Evolutionary conservation across 805 yeast genomes (phyloP), one percentile per base, ranked within the genome.

Genomic region (Candida nemodendra): DNA sequence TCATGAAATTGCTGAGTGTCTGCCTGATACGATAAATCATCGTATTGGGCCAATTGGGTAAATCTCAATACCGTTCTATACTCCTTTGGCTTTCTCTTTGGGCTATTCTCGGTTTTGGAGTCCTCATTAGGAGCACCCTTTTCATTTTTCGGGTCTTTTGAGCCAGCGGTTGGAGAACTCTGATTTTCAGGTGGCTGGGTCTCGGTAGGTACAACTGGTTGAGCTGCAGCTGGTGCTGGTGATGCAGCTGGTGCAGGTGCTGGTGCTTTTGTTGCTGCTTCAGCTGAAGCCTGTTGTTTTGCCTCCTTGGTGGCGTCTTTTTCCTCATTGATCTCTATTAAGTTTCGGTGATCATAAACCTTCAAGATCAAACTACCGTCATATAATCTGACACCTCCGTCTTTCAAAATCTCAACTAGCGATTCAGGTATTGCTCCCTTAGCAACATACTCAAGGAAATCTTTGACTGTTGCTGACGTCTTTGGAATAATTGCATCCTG

Each of bases 301-400:
- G 30, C 37, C 31, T 44, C 32, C 27, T 21, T 13, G 28, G 34
- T 24, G 25, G 27, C 23, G 12, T 39, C 35, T 19, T 27, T 17
- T 16, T 18, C 32, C 18, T 33, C 35, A 23, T 34, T 37, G 2
- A 37, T 39, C 6, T 50, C 52, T 18, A 66, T 47, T 36, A 52
- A 67, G 41, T 74, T 71, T 17, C 97, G 68, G 59, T 90, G 96
- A 61, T 91, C 99, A 48, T 76, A 78, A n/a, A 91, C 82, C 56
- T 87, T 87, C 33, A 91, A 61, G 12, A 91, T 85, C 27, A 91
- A 67, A 59, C 95, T 86, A 0, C 97, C 97, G 56, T 93, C 97
- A 58, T 87, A 91, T 37, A 88, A 76, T 42, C 78, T 77, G 23
- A 90, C 77, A 14, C 90, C 84, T 25, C 91, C 86, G 59, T 91